Evolutionary conservation across 2,329 filamentous ascomycete genomes (phyloP).

Genomic region (Aaosphaeria arxii): DNA sequence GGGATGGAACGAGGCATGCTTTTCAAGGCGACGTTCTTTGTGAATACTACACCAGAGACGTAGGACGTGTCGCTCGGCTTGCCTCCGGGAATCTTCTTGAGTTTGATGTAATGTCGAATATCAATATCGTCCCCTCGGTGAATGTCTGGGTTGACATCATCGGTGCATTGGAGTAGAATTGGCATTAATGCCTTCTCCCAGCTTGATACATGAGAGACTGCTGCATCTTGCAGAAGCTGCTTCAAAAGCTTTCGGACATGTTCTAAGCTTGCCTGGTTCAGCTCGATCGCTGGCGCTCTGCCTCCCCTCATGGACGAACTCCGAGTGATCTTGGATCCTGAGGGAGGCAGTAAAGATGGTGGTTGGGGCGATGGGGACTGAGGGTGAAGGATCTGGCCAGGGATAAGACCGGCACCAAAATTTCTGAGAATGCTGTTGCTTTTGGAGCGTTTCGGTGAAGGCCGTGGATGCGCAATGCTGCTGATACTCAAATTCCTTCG

Average conservation of each 20-base stretch:
- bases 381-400: conserved; percentile 11
- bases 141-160: conserved; percentile 92
- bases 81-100: conserved; percentile 93
- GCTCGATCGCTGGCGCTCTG: conserved; percentile 71
- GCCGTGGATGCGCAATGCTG: conserved; percentile 67
- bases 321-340: conserved; percentile 50
- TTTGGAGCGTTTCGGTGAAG: conserved; percentile 66
- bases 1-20: conserved; percentile 87
- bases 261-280: conserved; percentile 82
- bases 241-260: conserved; percentile 83
- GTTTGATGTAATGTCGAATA: conserved; percentile 92
- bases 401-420: conserved; percentile 40
- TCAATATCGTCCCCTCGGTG: conserved; percentile 92
- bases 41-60: conserved; percentile 93
- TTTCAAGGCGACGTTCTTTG: conserved; percentile 93
- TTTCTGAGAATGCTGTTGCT: conserved; percentile 53
- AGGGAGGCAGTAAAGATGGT: conserved; percentile 18
- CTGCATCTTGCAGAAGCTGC: conserved; percentile 76
- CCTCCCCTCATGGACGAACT: conserved; percentile 80
- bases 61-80: conserved; percentile 91
- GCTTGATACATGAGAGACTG: conserved; percentile 67
- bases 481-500: conserved; percentile 82
- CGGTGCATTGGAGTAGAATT: conserved; percentile 84
- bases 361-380: conserved; percentile 22
- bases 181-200: conserved; percentile 93